phyloP scores from a whole-genome alignment of 2,329 filamentous ascomycete species.

The Sporothrix mexicana region DNA sequence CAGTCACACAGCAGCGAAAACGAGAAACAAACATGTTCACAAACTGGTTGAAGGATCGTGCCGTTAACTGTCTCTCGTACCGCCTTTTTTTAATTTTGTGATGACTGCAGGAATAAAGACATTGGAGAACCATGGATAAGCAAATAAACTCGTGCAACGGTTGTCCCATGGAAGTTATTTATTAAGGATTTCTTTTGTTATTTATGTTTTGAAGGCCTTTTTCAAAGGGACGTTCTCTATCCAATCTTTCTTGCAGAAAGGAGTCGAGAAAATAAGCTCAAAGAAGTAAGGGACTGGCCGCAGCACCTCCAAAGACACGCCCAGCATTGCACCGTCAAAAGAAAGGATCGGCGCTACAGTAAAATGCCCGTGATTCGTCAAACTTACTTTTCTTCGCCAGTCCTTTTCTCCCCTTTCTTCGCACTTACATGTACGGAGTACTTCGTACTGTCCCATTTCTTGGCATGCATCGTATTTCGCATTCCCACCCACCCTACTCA shows the following conservation, averaged over 20 bases:
- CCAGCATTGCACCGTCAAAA: background rate
- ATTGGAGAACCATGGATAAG: background rate
- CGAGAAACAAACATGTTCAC: background rate
- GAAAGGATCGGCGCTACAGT: background rate
- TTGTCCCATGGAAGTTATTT: background rate
- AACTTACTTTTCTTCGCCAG: background rate
- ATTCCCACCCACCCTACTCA: conserved; percentile 4
- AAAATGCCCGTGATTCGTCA: no score
- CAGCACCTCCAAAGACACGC: background rate
- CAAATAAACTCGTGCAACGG: background rate
- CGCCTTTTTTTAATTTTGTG: background rate
- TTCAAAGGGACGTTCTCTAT: no score
- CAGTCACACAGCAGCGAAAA: background rate
- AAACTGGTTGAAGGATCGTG: conserved; percentile 10
- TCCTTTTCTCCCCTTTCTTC: background rate
- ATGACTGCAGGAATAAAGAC: background rate
- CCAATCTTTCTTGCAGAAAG: background rate
- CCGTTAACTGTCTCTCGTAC: background rate
- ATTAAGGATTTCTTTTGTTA: no score
- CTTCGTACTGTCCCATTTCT: no score
- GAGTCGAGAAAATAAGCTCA: background rate
- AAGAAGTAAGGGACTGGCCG: background rate
- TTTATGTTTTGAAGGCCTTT: no score
- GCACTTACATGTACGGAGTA: no score
- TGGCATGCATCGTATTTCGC: conserved; percentile 21